Evolutionary conservation across 2,329 filamentous ascomycete species (phyloP).

Genomic region (Pseudogymnoascus sp.): DNA sequence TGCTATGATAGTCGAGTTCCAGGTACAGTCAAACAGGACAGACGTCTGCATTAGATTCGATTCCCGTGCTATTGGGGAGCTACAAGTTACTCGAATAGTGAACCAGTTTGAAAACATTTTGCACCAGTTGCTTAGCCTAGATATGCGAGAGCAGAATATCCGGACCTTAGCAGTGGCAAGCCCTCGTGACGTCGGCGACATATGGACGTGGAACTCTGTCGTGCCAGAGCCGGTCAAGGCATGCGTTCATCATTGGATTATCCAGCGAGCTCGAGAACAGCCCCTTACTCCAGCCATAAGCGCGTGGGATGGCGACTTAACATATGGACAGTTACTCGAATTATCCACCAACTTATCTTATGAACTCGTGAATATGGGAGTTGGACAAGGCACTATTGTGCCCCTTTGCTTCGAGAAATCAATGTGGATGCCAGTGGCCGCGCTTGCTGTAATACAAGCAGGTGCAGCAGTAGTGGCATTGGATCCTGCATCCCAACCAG

Average conservation of each 20-base stretch:
- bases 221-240: background rate
- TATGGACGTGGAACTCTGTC: background rate
- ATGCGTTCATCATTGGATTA: slow-evolving; percentile 9
- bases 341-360: slow-evolving; percentile 9
- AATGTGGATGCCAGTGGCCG: slow-evolving; percentile 23
- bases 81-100: background rate
- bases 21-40: background rate
- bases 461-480: slow-evolving; percentile 28
- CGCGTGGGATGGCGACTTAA: slow-evolving; percentile 11
- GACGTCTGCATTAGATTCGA: background rate
- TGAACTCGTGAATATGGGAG: background rate
- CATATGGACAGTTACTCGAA: slow-evolving; percentile 5
- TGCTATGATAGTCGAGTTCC: background rate
- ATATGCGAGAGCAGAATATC: background rate
- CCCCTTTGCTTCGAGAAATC: slow-evolving; percentile 29
- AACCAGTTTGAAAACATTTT: background rate
- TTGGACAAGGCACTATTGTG: slow-evolving; percentile 13
- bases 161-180: background rate
- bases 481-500: slow-evolving; percentile 25
- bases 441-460: slow-evolving; percentile 27
- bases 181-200: background rate
- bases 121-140: background rate
- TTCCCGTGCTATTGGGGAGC: background rate
- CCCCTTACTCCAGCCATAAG: slow-evolving; percentile 9
- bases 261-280: slow-evolving; percentile 6